Evolutionary conservation across 2,329 filamentous ascomycete species (phyloP).

Genomic region (Neonectria punicea): DNA sequence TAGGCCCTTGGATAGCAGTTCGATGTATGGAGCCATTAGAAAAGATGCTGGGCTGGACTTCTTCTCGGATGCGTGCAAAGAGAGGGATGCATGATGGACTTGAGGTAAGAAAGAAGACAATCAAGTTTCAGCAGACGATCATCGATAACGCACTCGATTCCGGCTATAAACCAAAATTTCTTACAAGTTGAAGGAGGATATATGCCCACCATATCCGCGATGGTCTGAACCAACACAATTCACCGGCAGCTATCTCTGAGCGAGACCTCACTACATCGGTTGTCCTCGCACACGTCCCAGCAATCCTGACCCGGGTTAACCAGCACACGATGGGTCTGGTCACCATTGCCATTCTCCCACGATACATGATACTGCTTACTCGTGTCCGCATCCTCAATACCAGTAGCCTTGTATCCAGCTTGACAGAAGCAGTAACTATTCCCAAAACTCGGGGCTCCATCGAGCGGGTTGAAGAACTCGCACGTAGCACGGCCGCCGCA

Average conservation of each 20-base stretch:
- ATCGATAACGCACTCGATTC: too few relatives aligned
- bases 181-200: neutral
- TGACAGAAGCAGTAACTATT: slow-evolving; percentile 15
- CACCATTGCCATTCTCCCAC: slow-evolving; percentile 10
- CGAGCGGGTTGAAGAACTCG: slow-evolving; percentile 6
- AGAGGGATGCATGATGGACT: slow-evolving; percentile 4
- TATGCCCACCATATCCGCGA: neutral
- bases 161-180: too few relatives aligned
- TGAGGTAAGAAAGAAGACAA: neutral
- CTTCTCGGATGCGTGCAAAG: slow-evolving; percentile 11
- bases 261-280: neutral
- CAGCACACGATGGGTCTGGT: slow-evolving; percentile 11
- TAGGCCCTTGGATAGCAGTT: slow-evolving; percentile 20
- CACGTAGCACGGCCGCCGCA: slow-evolving; percentile 5
- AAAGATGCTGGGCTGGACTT: slow-evolving; percentile 18
- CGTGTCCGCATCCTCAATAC: neutral
- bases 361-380: slow-evolving; percentile 5
- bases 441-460: neutral
- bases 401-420: slow-evolving; percentile 10
- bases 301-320: slow-evolving; percentile 2
- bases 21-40: slow-evolving; percentile 17
- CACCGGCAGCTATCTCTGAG: slow-evolving; percentile 1
- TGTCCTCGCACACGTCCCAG: neutral
- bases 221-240: neutral
- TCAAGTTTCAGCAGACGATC: neutral